These are phyloP conservation scores for Hypoxylon crocopeplum DNA, from an alignment of 495 filamentous ascomycete genomes.

Conservation along the genomic window DNA sequence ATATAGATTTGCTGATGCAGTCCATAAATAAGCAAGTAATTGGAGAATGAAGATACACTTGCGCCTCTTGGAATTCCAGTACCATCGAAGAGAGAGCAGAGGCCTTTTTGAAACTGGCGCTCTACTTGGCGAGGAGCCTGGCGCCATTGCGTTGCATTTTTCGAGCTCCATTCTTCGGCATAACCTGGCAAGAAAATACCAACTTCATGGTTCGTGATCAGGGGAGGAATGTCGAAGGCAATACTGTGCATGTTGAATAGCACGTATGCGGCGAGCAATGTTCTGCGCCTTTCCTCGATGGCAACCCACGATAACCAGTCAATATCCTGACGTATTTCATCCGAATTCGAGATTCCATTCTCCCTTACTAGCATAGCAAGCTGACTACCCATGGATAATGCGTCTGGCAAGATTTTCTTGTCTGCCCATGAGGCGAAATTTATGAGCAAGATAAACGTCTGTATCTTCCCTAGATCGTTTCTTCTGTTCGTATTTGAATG, in stretches of 20 bases:
- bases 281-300: constrained; percentile 57
- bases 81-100: constrained; percentile 51
- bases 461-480: constrained; percentile 51
- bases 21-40: constrained; percentile 62
- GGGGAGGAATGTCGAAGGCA: constrained; percentile 61
- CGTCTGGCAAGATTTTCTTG: constrained; percentile 57
- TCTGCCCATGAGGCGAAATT: constrained; percentile 63
- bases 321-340: constrained; percentile 37
- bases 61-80: constrained; percentile 39
- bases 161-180: constrained; percentile 60
- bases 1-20: constrained; percentile 63
- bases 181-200: constrained; percentile 58
- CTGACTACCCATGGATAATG: constrained; percentile 58
- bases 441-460: constrained; percentile 54
- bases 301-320: constrained; percentile 60
- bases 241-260: constrained; percentile 63
- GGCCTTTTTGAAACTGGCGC: constrained; percentile 55
- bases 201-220: constrained; percentile 58
- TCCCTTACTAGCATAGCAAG: constrained; percentile 57
- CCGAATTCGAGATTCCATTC: constrained; percentile 52
- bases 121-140: constrained; percentile 40
- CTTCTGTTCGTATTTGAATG: constrained; percentile 35
- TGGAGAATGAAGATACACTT: constrained; percentile 56
- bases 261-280: constrained; percentile 61
- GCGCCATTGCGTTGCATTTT: constrained; percentile 54